Evolutionary conservation across 1,284 basidiomycete species (phyloP).

Genomic region (Apiotrichum veenhuisii): DNA sequence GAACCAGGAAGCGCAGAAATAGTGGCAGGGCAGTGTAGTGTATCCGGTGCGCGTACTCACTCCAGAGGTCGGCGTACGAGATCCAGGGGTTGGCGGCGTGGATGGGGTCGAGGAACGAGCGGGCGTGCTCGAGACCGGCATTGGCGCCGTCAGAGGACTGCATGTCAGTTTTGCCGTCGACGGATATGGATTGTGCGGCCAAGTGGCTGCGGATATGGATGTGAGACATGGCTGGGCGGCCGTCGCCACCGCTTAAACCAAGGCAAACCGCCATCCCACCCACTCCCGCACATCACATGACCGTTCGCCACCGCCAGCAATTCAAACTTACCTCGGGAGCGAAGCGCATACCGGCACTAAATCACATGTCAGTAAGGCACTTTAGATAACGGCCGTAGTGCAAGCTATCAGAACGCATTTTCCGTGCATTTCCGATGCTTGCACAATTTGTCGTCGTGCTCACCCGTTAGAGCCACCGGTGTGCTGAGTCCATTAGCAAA

Average conservation of each 20-base stretch:
- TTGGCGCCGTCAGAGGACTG: conserved; percentile 47
- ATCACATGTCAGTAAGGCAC: conserved; percentile 2
- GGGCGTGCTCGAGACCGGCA: conserved; percentile 54
- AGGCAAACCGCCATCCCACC: no score
- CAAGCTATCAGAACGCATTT: neutral
- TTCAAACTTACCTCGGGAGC: conserved; percentile 48
- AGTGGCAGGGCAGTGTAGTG: neutral
- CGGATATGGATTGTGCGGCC: neutral
- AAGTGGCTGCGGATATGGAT: neutral
- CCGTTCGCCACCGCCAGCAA: neutral
- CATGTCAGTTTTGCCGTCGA: conserved; percentile 12
- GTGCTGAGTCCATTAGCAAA: conserved; percentile 32
- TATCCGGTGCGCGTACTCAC: conserved; percentile 24
- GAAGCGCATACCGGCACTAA: conserved; percentile 45
- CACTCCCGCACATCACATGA: no score
- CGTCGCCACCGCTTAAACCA: no score
- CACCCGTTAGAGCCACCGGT: conserved; percentile 55
- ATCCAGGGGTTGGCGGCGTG: conserved; percentile 55
- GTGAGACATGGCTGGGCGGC: no score
- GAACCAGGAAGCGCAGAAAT: no score
- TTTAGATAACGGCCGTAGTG: neutral
- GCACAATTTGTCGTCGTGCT: conserved; percentile 6
- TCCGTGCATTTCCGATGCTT: neutral
- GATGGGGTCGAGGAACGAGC: conserved; percentile 54
- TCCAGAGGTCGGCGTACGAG: conserved; percentile 54